Conservation (phyloP, 192 early-diverging fungal genomes). For the Funneliformis geosporum region DNA sequence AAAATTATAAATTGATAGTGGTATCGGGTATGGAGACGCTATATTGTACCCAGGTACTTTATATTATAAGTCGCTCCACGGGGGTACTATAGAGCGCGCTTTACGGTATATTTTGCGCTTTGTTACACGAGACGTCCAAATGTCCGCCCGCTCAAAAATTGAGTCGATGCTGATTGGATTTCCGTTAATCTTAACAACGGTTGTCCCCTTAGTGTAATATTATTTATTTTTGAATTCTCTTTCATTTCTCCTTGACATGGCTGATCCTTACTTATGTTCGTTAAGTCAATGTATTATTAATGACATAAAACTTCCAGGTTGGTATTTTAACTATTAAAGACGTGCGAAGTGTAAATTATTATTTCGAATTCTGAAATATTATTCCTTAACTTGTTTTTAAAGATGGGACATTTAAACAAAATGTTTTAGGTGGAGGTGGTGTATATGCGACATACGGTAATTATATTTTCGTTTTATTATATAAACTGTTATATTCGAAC, state of each 20-base stretch:
- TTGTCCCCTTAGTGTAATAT: too few relatives aligned
- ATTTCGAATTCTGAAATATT: neutral
- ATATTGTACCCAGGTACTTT: too few relatives aligned
- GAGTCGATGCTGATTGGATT: too few relatives aligned
- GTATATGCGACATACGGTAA: constrained; percentile 49
- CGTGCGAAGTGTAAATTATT: neutral
- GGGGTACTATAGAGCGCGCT: too few relatives aligned
- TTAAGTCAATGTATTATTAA: constrained; percentile 27
- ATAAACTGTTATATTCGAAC: neutral
- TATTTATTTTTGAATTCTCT: neutral
- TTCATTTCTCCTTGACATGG: neutral
- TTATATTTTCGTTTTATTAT: neutral
- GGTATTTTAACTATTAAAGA: neutral
- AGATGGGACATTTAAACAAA: constrained; percentile 34
- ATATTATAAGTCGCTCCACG: too few relatives aligned
- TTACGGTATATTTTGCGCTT: too few relatives aligned
- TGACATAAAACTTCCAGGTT: constrained; percentile 28
- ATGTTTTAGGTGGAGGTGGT: constrained; percentile 46
- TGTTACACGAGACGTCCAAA: too few relatives aligned
- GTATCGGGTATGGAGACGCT: too few relatives aligned
- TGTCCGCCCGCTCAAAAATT: too few relatives aligned
- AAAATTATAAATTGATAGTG: too few relatives aligned
- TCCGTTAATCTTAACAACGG: too few relatives aligned
- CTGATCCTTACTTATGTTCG: constrained; percentile 20
- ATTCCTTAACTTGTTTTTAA: constrained; percentile 37